Evolutionary conservation across 2,329 filamentous ascomycete species (phyloP).

Genomic region (Arachnomyces sp.): DNA sequence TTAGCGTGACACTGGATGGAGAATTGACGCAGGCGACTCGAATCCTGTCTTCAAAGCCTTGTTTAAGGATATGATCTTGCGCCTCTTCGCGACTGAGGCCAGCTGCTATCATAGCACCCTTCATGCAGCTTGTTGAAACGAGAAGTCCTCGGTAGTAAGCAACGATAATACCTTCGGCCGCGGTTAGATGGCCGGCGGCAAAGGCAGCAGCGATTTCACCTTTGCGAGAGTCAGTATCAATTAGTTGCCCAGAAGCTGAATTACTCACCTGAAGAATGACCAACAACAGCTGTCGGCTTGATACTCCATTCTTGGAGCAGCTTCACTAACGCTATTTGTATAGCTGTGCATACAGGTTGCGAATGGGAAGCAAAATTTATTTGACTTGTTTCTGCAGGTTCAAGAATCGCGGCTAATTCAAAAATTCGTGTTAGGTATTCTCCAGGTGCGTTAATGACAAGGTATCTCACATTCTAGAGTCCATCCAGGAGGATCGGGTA

Average conservation of each 20-base stretch:
- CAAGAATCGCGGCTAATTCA: background rate
- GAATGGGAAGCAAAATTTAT: constrained; percentile 2
- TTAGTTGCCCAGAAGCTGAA: background rate
- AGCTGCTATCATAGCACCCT: constrained; percentile 7
- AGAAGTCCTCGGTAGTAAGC: constrained; percentile 36
- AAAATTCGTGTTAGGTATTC: background rate
- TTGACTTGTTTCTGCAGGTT: constrained; percentile 7
- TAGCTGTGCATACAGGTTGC: constrained; percentile 11
- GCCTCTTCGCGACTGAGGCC: background rate
- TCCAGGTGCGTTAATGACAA: background rate
- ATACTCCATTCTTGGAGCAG: constrained; percentile 3
- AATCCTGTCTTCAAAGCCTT: constrained; percentile 12
- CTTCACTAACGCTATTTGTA: constrained; percentile 12
- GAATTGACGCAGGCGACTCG: constrained; percentile 29
- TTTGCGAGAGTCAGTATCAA: background rate
- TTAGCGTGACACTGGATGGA: constrained; percentile 20
- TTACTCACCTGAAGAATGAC: constrained; percentile 9
- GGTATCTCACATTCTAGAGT: background rate
- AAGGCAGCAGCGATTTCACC: constrained; percentile 15
- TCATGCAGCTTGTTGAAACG: background rate
- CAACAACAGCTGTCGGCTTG: constrained; percentile 8
- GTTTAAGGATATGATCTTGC: constrained; percentile 8
- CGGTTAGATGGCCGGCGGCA: constrained; percentile 20
- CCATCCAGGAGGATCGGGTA: constrained; percentile 4
- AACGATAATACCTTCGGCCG: constrained; percentile 32